Conservation (phyloP, 306 rosid genomes). For the Styphnolobium japonicum region DNA sequence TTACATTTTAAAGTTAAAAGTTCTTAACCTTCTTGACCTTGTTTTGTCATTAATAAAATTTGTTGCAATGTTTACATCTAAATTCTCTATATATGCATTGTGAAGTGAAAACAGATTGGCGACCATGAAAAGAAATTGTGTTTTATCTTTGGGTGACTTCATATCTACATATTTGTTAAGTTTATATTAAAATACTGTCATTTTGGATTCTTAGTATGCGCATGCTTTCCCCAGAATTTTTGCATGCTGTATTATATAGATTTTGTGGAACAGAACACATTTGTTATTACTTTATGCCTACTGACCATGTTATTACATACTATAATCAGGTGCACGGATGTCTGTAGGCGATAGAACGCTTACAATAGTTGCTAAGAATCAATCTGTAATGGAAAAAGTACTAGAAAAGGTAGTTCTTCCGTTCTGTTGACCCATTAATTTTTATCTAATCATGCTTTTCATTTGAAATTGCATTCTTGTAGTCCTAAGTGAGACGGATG, state of each 20-base stretch:
- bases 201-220: not conserved
- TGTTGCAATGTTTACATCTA: not conserved
- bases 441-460: not conserved
- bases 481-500: not conserved
- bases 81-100: not conserved
- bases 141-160: not conserved
- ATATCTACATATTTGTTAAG: not conserved
- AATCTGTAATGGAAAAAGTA: slow-evolving; percentile 75
- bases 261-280: not conserved
- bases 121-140: not conserved
- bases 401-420: slow-evolving; percentile 67
- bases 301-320: slow-evolving; percentile 25
- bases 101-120: not conserved
- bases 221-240: not conserved
- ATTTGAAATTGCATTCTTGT: not conserved
- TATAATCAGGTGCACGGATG: slow-evolving; percentile 72
- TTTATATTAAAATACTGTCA: not conserved
- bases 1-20: not conserved
- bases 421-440: not conserved
- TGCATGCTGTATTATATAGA: not conserved
- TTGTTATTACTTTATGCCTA: not conserved
- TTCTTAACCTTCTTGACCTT: slow-evolving; percentile 11
- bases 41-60: not conserved
- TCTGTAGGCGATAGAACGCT: slow-evolving; percentile 90
- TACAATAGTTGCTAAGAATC: slow-evolving; percentile 79